Percentiles rank a stretch among this genome's conserved stretches.
Conservation (phyloP, 2,329 filamentous ascomycete species). For the Penicillium sp. region DNA sequence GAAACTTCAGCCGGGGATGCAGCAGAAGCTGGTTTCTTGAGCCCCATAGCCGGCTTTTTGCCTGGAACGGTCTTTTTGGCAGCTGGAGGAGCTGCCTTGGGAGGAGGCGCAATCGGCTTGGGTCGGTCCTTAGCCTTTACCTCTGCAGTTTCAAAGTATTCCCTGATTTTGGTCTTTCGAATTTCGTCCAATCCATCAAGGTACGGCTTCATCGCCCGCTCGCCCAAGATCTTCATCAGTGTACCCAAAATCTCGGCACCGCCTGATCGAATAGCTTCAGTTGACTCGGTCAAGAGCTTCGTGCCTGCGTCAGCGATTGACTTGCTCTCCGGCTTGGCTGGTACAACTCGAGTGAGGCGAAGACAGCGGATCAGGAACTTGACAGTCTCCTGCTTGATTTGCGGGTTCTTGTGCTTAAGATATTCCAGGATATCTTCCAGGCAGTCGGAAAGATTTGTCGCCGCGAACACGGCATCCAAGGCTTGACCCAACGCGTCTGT, state of each 20-base stretch:
- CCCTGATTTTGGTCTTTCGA: constrained; percentile 90
- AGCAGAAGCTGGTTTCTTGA: constrained; percentile 48
- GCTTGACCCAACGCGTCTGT: constrained; percentile 82
- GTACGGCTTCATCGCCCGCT: constrained; percentile 89
- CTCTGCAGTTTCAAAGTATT: constrained; percentile 76
- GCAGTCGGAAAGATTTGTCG: constrained; percentile 73
- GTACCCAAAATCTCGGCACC: constrained; percentile 91
- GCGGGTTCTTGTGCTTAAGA: constrained; percentile 90
- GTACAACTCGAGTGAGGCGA: constrained; percentile 75
- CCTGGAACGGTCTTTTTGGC: constrained; percentile 52
- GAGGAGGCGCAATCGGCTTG: constrained; percentile 63
- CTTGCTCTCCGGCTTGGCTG: constrained; percentile 75
- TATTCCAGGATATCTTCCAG: constrained; percentile 86
- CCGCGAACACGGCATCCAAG: constrained; percentile 65
- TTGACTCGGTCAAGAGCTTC: constrained; percentile 85
- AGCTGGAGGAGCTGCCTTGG: constrained; percentile 55
- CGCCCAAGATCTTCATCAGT: constrained; percentile 97
- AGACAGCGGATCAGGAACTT: constrained; percentile 88
- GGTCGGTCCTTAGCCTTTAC: constrained; percentile 90
- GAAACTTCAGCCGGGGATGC: constrained; percentile 27
- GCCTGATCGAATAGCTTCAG: constrained; percentile 76
- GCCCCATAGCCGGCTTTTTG: constrained; percentile 49
- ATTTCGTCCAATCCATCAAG: constrained; percentile 93
- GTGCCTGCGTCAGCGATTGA: constrained; percentile 82
- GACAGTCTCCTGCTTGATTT: constrained; percentile 92